A percentile compares a stretch with the other conserved stretches of the same genome.
Evolutionary conservation across 345 rosid species (phyloP).

Genomic region (Psidium guajava): DNA sequence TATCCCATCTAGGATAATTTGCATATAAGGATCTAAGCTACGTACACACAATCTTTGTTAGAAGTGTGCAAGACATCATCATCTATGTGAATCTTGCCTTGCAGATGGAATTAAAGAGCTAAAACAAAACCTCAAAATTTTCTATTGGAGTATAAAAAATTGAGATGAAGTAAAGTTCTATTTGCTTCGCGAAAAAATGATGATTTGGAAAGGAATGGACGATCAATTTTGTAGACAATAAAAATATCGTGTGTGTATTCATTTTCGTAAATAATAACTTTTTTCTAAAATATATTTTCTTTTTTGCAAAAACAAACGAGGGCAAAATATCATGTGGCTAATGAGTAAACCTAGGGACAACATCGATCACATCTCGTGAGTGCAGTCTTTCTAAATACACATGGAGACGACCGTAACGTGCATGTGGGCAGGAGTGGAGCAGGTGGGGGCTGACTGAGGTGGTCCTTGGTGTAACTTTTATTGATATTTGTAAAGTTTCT

Average conservation of each 20-base stretch:
- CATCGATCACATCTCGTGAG: background rate
- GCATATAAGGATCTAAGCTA: background rate
- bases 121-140: background rate
- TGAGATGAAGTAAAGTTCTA: accelerated
- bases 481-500: background rate
- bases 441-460: background rate
- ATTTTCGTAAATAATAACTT: too few relatives aligned
- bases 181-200: too few relatives aligned
- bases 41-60: background rate
- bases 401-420: background rate
- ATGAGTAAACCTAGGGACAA: background rate
- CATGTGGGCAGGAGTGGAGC: background rate
- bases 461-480: background rate
- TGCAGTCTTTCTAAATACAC: background rate
- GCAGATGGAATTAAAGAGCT: background rate
- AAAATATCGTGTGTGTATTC: too few relatives aligned
- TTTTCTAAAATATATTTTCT: too few relatives aligned
- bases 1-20: background rate
- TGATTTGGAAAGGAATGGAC: too few relatives aligned
- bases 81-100: background rate
- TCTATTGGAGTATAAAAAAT: background rate
- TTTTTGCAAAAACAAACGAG: too few relatives aligned
- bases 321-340: background rate
- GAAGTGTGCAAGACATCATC: background rate
- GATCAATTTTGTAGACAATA: too few relatives aligned